Percentiles rank a stretch among this genome's conserved stretches.
Conservation (phyloP, 495 filamentous ascomycete species). For the Chlorociboria aeruginascens region DNA sequence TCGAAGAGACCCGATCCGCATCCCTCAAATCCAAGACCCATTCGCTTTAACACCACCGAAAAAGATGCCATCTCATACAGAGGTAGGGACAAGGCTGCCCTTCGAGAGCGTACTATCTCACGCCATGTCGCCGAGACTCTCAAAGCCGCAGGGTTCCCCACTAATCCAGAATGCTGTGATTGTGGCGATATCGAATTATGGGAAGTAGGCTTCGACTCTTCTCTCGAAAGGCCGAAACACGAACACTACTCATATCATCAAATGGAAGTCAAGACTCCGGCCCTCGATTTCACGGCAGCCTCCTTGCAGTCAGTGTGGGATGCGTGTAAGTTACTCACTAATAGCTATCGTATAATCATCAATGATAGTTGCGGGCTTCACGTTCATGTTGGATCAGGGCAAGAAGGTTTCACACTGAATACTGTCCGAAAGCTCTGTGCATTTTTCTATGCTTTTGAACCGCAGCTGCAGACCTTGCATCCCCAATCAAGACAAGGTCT, state of each 20-base stretch:
- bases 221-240: neutral
- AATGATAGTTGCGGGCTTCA: conserved; percentile 26
- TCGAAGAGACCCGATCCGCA: neutral
- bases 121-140: neutral
- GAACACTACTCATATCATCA: neutral
- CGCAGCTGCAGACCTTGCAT: conserved; percentile 25
- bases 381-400: conserved; percentile 27
- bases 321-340: conserved; percentile 12
- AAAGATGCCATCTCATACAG: neutral
- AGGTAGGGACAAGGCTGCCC: too few species aligned
- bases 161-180: too few species aligned
- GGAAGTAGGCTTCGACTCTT: neutral
- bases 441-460: conserved; percentile 28
- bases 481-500: neutral
- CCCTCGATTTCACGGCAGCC: neutral
- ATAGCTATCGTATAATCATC: conserved; percentile 18
- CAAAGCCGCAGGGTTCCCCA: neutral
- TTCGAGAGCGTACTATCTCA: too few species aligned
- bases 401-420: conserved; percentile 14
- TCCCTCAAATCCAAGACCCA: neutral
- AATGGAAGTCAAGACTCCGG: conserved; percentile 4
- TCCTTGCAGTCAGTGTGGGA: neutral
- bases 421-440: conserved; percentile 23
- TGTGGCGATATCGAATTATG: neutral
- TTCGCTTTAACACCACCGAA: neutral